Base-by-base conservation (phyloP, 2,329 filamentous ascomycete species). In the Fusarium concolor region DNA sequence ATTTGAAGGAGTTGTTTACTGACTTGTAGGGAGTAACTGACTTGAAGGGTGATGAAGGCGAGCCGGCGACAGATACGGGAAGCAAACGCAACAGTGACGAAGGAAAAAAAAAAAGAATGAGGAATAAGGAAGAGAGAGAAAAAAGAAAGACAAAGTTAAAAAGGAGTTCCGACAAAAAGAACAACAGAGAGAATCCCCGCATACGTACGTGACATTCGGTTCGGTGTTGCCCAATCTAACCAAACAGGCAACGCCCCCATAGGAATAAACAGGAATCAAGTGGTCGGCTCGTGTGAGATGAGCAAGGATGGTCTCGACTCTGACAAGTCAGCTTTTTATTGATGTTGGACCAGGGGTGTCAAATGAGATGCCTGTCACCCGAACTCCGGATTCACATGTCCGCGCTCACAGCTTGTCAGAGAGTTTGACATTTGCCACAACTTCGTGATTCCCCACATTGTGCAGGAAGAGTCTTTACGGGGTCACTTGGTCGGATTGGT, bases 321-420 rank as follows among this genome's bases (percentile, higher is more conserved):
- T 52, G 66, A 70, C 56, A 69, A 56, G 66, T 70, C 66, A 67
- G 61, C 59, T 53, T 39, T 31, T 46, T 38, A 20, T 51, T 37
- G 29, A 38, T 31, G 28, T 39, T 35, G 52, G 62, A 42, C 62
- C 39, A 62, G 66, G 65, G 60, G 33, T 31, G 42, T 39, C 60
- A 57, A 63, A 63, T 56, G 57, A 38, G 49, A 33, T 31, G 42
- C 49, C 38, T 22, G 38, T 35, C 56, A 53, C 41, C 56, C 43
- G 50, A 61, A 68, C 42, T 56, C 39, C 51, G 66, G 62, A 62
- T 60, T 70, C 66, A 70, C 62, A 67, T 69, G 66, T 52, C 65
- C 61, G 42, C 60, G 29, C 18, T 43, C 29, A 9, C 28, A 26
- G 44, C 49, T 43, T 43, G n/a, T 37, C 11, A 59, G 54, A 39